phyloP scores from a whole-genome alignment of 2,329 filamentous ascomycete genomes.

The Aspergillus fumigatus region DNA sequence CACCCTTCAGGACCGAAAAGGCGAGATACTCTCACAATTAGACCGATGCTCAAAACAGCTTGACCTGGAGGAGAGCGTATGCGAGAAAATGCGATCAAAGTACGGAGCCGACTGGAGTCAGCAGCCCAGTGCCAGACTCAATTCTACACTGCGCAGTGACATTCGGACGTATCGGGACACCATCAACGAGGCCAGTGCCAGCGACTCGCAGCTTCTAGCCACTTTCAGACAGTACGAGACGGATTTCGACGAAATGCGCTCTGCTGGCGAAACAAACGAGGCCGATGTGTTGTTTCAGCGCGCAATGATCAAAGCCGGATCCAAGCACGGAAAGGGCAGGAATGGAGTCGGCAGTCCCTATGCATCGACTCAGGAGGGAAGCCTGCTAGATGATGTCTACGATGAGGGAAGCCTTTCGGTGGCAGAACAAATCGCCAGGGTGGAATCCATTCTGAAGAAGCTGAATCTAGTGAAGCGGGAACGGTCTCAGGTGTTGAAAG shows the following conservation, averaged over 20 bases:
- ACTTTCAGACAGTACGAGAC: conserved; percentile 81
- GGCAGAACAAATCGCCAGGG: conserved; percentile 78
- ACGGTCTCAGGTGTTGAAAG: conserved; percentile 85
- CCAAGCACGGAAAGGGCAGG: conserved; percentile 52
- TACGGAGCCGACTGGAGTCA: conserved; percentile 96
- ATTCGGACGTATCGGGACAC: conserved; percentile 84
- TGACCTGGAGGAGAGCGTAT: conserved; percentile 96
- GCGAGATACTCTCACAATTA: conserved; percentile 65
- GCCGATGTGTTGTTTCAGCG: conserved; percentile 84
- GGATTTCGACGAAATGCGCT: conserved; percentile 93
- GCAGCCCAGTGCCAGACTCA: conserved; percentile 86
- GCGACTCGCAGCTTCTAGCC: conserved; percentile 75
- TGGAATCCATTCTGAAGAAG: conserved; percentile 88
- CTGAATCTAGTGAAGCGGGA: conserved; percentile 90
- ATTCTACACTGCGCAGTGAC: conserved; percentile 79
- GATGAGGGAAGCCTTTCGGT: conserved; percentile 75
- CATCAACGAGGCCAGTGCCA: conserved; percentile 80
- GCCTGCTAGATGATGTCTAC: conserved; percentile 87
- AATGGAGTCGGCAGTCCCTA: conserved; percentile 59
- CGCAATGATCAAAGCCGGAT: conserved; percentile 74
- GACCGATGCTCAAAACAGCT: conserved; percentile 82
- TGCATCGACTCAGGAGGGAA: conserved; percentile 59
- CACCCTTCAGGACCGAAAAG: conserved; percentile 70
- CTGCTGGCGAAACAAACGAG: conserved; percentile 79
- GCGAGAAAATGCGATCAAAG: conserved; percentile 98